Percentiles rank a stretch among this genome's conserved stretches.
These are phyloP conservation scores for Hypomyces rosellus DNA, from an alignment of 2,329 filamentous ascomycete genomes.

Conservation along the genomic window DNA sequence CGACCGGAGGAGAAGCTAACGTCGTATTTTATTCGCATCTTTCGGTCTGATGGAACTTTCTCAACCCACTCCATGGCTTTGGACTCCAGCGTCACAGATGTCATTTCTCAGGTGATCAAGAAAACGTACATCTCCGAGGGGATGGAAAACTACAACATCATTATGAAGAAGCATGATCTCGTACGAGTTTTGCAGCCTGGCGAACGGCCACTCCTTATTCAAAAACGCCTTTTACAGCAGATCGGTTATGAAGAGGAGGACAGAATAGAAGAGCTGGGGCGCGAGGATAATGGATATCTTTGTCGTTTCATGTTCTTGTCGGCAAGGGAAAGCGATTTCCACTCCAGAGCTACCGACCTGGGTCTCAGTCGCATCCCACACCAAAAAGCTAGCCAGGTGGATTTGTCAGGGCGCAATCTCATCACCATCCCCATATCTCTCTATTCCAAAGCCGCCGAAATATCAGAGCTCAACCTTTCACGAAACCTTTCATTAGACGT, in stretches of 20 bases:
- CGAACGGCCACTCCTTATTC: constrained; percentile 82
- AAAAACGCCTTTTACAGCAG: constrained; percentile 85
- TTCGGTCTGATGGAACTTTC: constrained; percentile 89
- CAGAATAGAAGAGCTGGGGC: constrained; percentile 83
- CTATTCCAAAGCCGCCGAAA: constrained; percentile 85
- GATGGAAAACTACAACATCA: constrained; percentile 89
- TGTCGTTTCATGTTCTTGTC: constrained; percentile 94
- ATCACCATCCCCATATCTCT: constrained; percentile 92
- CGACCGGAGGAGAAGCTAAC: constrained; percentile 67
- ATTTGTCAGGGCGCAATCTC: constrained; percentile 82
- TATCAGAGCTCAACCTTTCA: constrained; percentile 90
- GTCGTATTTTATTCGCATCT: constrained; percentile 90
- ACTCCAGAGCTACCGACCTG: constrained; percentile 63
- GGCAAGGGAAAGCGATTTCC: constrained; percentile 76
- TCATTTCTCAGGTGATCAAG: constrained; percentile 84
- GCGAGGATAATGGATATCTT: constrained; percentile 95
- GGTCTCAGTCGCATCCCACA: constrained; percentile 62
- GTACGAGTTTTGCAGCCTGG: constrained; percentile 70
- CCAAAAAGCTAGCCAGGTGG: constrained; percentile 89
- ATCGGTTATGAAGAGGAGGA: constrained; percentile 85
- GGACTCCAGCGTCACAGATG: constrained; percentile 77
- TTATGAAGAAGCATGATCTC: constrained; percentile 87
- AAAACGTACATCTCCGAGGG: constrained; percentile 91
- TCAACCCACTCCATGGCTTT: constrained; percentile 81
- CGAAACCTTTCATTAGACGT: constrained; percentile 88